These are phyloP conservation scores for Funneliformis geosporum DNA, from an alignment of 192 early-diverging fungal genomes.

Conservation along the genomic window DNA sequence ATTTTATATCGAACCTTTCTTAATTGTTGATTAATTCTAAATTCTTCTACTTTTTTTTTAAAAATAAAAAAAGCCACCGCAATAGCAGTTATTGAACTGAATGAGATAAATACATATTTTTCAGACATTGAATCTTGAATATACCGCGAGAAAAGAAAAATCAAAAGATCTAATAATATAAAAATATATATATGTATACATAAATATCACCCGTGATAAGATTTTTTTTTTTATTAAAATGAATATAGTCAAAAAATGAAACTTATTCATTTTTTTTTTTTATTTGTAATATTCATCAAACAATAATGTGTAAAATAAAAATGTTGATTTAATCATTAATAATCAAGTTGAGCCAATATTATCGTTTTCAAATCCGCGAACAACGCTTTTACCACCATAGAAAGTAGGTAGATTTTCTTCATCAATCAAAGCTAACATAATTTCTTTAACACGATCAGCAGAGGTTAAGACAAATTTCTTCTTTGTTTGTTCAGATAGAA, in stretches of 20 bases:
- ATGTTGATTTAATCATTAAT: too few species aligned
- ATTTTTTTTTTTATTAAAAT: too few species aligned
- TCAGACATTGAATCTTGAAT: not conserved
- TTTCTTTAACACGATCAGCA: slow-evolving; percentile 33
- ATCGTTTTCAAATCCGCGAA: slow-evolving; percentile 26
- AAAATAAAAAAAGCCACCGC: not conserved
- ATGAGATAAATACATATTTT: not conserved
- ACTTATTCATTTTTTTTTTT: too few species aligned
- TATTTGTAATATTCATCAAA: too few species aligned
- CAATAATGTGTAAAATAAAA: too few species aligned
- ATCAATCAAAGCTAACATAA: slow-evolving; percentile 25
- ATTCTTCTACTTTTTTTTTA: not conserved
- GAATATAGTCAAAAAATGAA: too few species aligned
- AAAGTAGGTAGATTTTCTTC: slow-evolving; percentile 32
- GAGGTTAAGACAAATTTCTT: slow-evolving; percentile 63
- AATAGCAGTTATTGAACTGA: not conserved
- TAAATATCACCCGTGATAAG: too few species aligned
- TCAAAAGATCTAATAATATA: not conserved
- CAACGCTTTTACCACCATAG: slow-evolving; percentile 32
- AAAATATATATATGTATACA: too few species aligned
- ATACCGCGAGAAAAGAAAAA: not conserved
- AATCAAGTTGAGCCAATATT: too few species aligned
- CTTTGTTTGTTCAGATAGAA: slow-evolving; percentile 60
- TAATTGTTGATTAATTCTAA: not conserved
- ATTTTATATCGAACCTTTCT: not conserved